phyloP scores from a whole-genome alignment of 2,329 filamentous ascomycete species.

The Camptophora hylomeconis region DNA sequence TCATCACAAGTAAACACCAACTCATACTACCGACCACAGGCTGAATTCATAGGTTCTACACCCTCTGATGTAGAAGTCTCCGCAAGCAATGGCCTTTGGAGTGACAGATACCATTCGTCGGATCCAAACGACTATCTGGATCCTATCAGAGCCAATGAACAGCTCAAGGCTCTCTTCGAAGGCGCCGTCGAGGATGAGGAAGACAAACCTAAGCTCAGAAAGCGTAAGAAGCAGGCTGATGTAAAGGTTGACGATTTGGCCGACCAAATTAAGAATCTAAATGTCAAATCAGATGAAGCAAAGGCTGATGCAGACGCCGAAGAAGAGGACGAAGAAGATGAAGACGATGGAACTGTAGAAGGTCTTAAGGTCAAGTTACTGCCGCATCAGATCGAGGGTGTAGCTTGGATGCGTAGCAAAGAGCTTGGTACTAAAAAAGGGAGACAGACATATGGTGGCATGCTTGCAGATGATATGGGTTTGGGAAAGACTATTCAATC shows the following conservation, averaged over 20 bases:
- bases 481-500: conserved; percentile 93
- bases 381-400: conserved; percentile 86
- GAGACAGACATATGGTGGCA: conserved; percentile 75
- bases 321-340: conserved; percentile 24
- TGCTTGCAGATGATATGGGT: conserved; percentile 91
- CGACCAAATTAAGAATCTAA: conserved; percentile 29
- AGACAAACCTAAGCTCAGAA: conserved; percentile 24
- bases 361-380: conserved; percentile 79
- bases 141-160: conserved; percentile 36
- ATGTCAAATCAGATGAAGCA: conserved; percentile 22
- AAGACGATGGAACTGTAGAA: conserved; percentile 53
- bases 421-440: conserved; percentile 71
- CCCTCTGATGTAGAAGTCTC: conserved; percentile 31
- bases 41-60: conserved; percentile 37
- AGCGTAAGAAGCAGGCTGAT: conserved; percentile 27
- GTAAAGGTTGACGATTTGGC: conserved; percentile 29
- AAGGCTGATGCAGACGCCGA: conserved; percentile 20
- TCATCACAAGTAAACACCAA: conserved; percentile 30
- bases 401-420: conserved; percentile 88
- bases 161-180: conserved; percentile 38
- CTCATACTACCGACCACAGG: conserved; percentile 30
- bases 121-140: conserved; percentile 42
- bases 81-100: conserved; percentile 29
- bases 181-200: conserved; percentile 39
- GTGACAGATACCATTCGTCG: conserved; percentile 39